A percentile compares a stretch with the other conserved stretches of the same genome.
Conservation (phyloP, 495 filamentous ascomycete species). For the Oidiodendron maius region DNA sequence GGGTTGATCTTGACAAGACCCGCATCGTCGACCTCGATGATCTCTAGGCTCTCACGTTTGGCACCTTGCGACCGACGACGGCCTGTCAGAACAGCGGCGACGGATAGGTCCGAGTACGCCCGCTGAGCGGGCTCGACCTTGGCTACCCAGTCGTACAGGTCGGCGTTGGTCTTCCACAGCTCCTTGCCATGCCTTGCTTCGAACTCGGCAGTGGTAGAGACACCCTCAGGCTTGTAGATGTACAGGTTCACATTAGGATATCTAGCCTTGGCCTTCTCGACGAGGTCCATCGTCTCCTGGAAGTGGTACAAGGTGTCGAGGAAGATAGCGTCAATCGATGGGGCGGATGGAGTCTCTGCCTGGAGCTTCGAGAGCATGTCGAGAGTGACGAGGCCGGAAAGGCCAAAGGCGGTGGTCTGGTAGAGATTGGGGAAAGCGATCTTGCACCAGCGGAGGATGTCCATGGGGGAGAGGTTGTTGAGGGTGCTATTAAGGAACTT, state of each 20-base stretch:
- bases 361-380: slow-evolving; percentile 92
- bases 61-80: slow-evolving; percentile 89
- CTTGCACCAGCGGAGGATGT: slow-evolving; percentile 88
- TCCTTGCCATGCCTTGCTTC: slow-evolving; percentile 72
- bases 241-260: slow-evolving; percentile 80
- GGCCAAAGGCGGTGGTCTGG: slow-evolving; percentile 95
- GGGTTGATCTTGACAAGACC: slow-evolving; percentile 97
- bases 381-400: slow-evolving; percentile 87
- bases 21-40: slow-evolving; percentile 88
- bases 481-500: slow-evolving; percentile 85
- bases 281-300: slow-evolving; percentile 75
- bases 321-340: slow-evolving; percentile 84
- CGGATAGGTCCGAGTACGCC: slow-evolving; percentile 81
- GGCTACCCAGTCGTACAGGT: slow-evolving; percentile 93
- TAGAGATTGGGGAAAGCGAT: slow-evolving; percentile 85
- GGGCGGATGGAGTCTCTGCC: slow-evolving; percentile 53
- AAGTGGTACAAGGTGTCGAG: slow-evolving; percentile 97
- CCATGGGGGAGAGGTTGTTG: slow-evolving; percentile 67
- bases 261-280: slow-evolving; percentile 66
- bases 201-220: slow-evolving; percentile 67
- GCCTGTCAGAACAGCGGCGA: slow-evolving; percentile 91
- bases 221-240: slow-evolving; percentile 77
- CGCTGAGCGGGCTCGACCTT: slow-evolving; percentile 96
- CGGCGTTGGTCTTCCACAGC: slow-evolving; percentile 79
- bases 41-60: slow-evolving; percentile 78